A percentile compares a stretch with the other conserved stretches of the same genome.
phyloP scores from a whole-genome alignment of 2,329 filamentous ascomycete species.

The Epichloe glyceriae region DNA sequence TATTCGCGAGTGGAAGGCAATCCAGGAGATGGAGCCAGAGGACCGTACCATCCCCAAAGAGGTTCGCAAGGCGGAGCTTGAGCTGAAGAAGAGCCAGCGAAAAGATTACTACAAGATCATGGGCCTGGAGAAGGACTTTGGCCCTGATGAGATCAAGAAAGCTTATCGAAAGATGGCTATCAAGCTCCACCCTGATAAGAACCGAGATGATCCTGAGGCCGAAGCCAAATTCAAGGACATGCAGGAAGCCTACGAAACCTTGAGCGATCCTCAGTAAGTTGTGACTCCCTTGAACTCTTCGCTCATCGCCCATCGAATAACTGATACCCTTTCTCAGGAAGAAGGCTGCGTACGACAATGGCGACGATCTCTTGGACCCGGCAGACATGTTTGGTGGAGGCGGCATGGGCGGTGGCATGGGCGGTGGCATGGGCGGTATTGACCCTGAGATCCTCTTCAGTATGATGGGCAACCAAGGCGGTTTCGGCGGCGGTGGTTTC shows the following conservation, averaged over 20 bases:
- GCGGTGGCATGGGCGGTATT: constrained; percentile 52
- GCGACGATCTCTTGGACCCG: constrained; percentile 80
- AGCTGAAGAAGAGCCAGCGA: constrained; percentile 92
- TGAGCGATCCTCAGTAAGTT: constrained; percentile 84
- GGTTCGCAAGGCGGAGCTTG: constrained; percentile 78
- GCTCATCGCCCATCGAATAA: not conserved
- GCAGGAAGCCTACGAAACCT: constrained; percentile 88
- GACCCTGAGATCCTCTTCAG: constrained; percentile 70
- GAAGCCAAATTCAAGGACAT: constrained; percentile 96
- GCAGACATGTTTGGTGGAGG: constrained; percentile 69
- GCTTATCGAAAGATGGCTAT: constrained; percentile 94
- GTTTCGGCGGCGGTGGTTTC: constrained; percentile 39
- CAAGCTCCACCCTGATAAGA: constrained; percentile 94
- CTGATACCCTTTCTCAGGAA: constrained; percentile 42
- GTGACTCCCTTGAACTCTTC: not conserved
- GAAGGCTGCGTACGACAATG: constrained; percentile 79
- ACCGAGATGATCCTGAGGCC: constrained; percentile 70
- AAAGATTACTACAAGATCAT: constrained; percentile 99
- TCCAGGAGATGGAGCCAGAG: constrained; percentile 70
- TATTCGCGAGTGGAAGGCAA: constrained; percentile 74
- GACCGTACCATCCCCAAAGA: constrained; percentile 75
- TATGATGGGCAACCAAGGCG: constrained; percentile 62
- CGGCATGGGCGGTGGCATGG: constrained; percentile 53
- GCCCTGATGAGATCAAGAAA: constrained; percentile 81
- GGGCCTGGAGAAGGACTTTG: constrained; percentile 72